Base-by-base conservation (phyloP, 129 eudicot genomes). In the Silybum marianum region DNA sequence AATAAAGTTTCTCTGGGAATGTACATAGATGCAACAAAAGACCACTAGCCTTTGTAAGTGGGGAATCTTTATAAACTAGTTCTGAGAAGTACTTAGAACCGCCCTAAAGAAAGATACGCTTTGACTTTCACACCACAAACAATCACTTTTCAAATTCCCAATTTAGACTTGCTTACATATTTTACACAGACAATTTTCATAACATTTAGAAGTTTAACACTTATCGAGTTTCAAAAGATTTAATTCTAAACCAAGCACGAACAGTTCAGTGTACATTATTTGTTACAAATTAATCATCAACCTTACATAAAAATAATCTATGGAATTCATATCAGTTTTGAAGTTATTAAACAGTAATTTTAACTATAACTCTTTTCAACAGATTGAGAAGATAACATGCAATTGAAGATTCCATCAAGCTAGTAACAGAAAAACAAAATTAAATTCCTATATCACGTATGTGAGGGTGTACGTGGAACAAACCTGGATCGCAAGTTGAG, bases 401-500 rank as follows among this genome's bases (percentile, higher is more conserved):
- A 72, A 38, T 69, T 18, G 23, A 14, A 26, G 12, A 12, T 5
- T 18, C 9, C 21, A 34, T 2, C 19, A 36, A 36, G 51, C 14
- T 71, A 19, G 75, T 71, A 36, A 71, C 54, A 38, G 18, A 71
- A 21, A 9, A 9, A 19, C 23, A 28, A 34, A 36, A 58, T 58
- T n/a, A 58, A 58, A 58, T 58, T 7, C 66, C 11, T 71, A 71
- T 36, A 71, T 23, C 69, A 65, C 30, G 23, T 71, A 40, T 36
- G 75, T n/a, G 51, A 36, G 28, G 19, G 73, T 69, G 22, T 69
- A 69, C 46, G 54, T 40, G 58, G 7, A 77, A 34, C 16, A 6
- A 76, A 85, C 94, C 94, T 90, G 94, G 94, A 86, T 90, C 92
- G 69, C 94, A 90, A 5, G 78, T 86, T 14, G 81, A 85, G 88